Evolutionary conservation across 2,329 filamentous ascomycete genomes (phyloP).

Genomic region (Parastagonospora nodorum): DNA sequence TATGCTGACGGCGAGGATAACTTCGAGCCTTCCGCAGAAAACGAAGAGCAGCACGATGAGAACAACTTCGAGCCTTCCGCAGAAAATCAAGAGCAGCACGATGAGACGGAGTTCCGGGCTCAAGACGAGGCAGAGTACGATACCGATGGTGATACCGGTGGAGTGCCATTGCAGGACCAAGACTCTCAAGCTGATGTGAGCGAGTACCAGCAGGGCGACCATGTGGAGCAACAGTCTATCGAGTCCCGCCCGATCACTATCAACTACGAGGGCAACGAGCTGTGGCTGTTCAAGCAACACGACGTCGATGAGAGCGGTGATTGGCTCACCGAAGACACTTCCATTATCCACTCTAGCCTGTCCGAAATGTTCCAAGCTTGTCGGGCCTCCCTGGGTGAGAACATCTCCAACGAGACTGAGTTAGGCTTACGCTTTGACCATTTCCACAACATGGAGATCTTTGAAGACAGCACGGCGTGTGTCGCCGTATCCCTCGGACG

Average conservation of each 20-base stretch:
- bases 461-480: constrained; percentile 38
- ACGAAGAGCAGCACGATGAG: constrained; percentile 3
- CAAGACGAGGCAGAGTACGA: constrained; percentile 3
- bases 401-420: constrained; percentile 59
- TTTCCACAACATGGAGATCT: constrained; percentile 47
- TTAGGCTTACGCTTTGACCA: constrained; percentile 50
- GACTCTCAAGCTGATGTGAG: constrained; percentile 6
- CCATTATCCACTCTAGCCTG: constrained; percentile 44
- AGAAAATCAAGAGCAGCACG: constrained; percentile 1
- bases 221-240: constrained; percentile 13
- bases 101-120: constrained; percentile 4
- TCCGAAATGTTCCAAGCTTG: constrained; percentile 62
- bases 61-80: neutral
- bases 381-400: constrained; percentile 59
- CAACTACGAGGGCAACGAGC: constrained; percentile 34
- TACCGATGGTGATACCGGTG: constrained; percentile 17
- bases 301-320: constrained; percentile 37
- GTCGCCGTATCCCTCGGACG: constrained; percentile 48
- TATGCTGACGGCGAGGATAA: neutral
- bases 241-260: constrained; percentile 31
- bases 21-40: neutral
- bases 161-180: constrained; percentile 16
- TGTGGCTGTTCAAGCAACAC: constrained; percentile 39
- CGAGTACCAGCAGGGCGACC: constrained; percentile 6
- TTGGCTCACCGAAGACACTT: constrained; percentile 34